Evolutionary conservation across 192 early-diverging fungal species (phyloP), one percentile per base, ranked within the genome.

Genomic region (Polychytrium aggregatum): DNA sequence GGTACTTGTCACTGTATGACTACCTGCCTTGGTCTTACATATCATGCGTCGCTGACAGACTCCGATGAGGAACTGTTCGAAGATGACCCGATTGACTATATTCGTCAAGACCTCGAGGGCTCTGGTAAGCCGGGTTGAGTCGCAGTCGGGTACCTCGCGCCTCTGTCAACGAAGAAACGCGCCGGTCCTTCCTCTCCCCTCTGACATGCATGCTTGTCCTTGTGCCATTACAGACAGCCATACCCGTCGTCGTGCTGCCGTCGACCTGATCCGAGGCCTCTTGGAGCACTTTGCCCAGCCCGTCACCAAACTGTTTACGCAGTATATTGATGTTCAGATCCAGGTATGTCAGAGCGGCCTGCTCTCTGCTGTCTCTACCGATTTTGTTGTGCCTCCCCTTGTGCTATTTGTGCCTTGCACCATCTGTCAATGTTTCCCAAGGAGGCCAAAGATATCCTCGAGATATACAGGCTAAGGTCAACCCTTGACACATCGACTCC

Each of bases 31-130:
- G n/a, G n/a, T n/a, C n/a, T n/a, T n/a, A n/a, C n/a, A n/a, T n/a
- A n/a, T n/a, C n/a, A n/a, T n/a, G n/a, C n/a, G n/a, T n/a, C n/a
- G 55, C 25, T 2, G 37, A 34, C 51, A 66, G 83, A 78, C 43
- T 63, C 69, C 24, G 96, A 98, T 53, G 87, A 90, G 66, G 93
- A 97, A 56, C 63, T 92, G 54, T 97, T 96, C 67, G 87, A 96
- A 53, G 92, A 96, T 53, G 94, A 97, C 45, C 90, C 91, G 24
- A 84, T 96, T 58, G 92, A 93, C 46, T 97, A 84, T 57, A 87
- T 97, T 57, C 70, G 91, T 34, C 70, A 86, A 39, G 93, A 97
- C 65, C 50, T 97, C 9, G 93, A 97, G 58, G 90, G 91, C 27
- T 83, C 83, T 16, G 82, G 81, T 82, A 57, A 41, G 20, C 40